These are phyloP conservation scores for Selenicereus undatus DNA, from an alignment of 148 eudicot genomes.

Conservation along the genomic window DNA sequence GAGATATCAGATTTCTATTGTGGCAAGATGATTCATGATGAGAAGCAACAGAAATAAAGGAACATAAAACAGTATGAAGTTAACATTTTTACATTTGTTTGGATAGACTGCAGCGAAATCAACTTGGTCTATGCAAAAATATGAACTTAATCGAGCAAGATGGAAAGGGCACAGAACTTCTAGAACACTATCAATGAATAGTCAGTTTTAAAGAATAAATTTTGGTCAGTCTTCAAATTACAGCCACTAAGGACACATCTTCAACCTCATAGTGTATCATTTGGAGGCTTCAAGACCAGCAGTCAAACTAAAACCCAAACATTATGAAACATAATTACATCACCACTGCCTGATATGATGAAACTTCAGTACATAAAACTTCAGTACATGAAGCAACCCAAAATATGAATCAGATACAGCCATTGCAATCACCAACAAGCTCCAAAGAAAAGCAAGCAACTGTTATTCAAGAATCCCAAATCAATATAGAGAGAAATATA, in stretches of 20 bases:
- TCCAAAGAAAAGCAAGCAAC: conserved; percentile 4
- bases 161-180: not conserved
- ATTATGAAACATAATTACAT: not conserved
- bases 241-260: no score
- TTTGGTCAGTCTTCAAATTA: no score
- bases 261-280: no score
- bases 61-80: no score
- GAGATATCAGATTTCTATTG: not conserved
- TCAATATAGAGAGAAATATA: not conserved
- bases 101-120: no score
- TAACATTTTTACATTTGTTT: not conserved
- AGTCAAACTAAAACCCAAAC: not conserved
- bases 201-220: not conserved
- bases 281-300: not conserved
- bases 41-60: no score
- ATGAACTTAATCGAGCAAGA: not conserved
- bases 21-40: not conserved
- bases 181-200: not conserved
- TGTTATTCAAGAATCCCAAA: not conserved
- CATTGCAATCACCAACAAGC: not conserved
- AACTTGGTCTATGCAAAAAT: not conserved
- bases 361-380: not conserved
- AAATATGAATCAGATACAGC: no score
- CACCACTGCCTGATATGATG: not conserved
- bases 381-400: not conserved